Evolutionary conservation across 768 basidiomycete genomes (phyloP).

Genomic region (Collybia sordida): DNA sequence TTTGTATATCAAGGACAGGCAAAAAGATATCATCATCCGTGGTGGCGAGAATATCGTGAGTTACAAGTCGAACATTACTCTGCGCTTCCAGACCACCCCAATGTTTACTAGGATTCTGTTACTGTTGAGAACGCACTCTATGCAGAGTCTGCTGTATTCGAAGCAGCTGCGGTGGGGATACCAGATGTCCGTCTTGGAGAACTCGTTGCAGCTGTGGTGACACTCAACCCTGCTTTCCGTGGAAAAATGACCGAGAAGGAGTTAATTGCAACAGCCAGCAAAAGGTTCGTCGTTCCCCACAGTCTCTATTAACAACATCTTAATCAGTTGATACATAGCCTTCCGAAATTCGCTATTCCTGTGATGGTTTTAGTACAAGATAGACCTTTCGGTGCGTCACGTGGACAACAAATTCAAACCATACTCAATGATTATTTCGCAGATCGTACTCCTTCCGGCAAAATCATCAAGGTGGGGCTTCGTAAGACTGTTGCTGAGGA

Average conservation of each 20-base stretch:
- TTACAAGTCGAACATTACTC: not conserved
- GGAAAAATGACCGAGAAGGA: not conserved
- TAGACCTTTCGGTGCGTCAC: not conserved
- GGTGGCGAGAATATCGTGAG: slow-evolving; percentile 20
- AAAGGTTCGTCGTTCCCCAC: not conserved
- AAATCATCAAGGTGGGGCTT: not conserved
- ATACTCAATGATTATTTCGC: not conserved
- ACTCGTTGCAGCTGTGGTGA: slow-evolving; percentile 2
- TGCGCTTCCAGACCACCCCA: not conserved
- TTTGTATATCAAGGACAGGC: slow-evolving; percentile 19
- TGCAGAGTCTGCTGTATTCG: not conserved
- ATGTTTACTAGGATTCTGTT: slow-evolving; percentile 3
- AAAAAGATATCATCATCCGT: slow-evolving; percentile 23
- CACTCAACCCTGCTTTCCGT: not conserved
- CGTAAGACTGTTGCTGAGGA: not conserved
- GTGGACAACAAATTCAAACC: no score
- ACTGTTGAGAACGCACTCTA: slow-evolving; percentile 7
- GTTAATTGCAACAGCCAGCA: not conserved
- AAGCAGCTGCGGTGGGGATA: slow-evolving; percentile 4
- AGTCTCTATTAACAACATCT: not conserved
- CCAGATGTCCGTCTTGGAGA: slow-evolving; percentile 4
- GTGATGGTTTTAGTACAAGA: not conserved
- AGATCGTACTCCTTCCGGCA: slow-evolving; percentile 1
- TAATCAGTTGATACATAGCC: not conserved
- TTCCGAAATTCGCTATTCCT: slow-evolving; percentile 1